Evolutionary conservation across 352 stramenopile species (phyloP), one percentile per base, ranked within the genome.

Genomic region (Albugo candida): DNA sequence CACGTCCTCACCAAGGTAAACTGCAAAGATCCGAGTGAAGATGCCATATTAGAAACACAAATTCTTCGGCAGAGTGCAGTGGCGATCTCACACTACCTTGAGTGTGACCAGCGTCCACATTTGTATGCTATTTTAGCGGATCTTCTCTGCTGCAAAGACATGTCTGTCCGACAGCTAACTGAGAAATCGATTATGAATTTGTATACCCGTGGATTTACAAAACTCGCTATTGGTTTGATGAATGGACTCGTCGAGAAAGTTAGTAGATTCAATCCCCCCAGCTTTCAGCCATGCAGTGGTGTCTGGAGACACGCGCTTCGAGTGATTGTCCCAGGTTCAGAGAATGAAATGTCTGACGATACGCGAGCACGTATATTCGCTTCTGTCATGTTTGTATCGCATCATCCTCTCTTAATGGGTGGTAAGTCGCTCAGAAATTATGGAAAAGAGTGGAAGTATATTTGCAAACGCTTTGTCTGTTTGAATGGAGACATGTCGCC

Each of bases 331-430:
- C 63, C 72, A 1, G 39, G 48, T 53, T 84, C 21, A 54, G 53
- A 13, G 53, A 37, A 37, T 44, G 14, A 54, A 24, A 13, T 37
- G 52, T 20, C 18, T 41, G 52, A 60, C 17, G 47, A 57, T 13
- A 52, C 66, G 3, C 52, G 55, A 1, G 56, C 70, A 8, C 71
- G 49, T 0, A 63, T 81, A 1, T 82, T 92, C 42, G 50, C 74
- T 11, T 55, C 45, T 0, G 58, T 67, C 18, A 43, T 85, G 36
- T 53, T 85, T 16, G 49, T 84, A 5, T 54, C 74, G 4, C 79
- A 92, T 55, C 72, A 89, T 36, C 74, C 79, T 27, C 78, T 76
- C 39, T 54, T 92, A 6, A 67, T 89, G 36, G 59, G 67, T 40
- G 76, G 76, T 41, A 64, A 52, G 53, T 68, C 69, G 36, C 58